phyloP scores from a whole-genome alignment of 768 basidiomycete species.

The Termitomyces bulborhizus region DNA sequence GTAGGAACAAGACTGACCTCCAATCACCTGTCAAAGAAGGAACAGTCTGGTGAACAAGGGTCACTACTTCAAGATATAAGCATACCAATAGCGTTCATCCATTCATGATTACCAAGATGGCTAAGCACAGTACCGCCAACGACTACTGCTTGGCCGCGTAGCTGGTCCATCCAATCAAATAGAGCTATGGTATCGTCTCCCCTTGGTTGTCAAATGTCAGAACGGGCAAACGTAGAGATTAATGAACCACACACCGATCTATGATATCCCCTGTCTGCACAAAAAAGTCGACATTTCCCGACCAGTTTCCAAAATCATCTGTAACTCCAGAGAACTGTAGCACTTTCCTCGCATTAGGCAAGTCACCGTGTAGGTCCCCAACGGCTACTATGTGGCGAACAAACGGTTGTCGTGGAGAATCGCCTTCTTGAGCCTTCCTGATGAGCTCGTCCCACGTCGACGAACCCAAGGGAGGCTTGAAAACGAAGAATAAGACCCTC shows the following conservation, averaged over 20 bases:
- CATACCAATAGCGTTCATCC: slow-evolving; percentile 85
- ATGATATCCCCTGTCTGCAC: slow-evolving; percentile 97
- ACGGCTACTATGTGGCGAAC: slow-evolving; percentile 73
- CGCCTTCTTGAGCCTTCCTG: background rate
- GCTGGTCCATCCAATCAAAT: slow-evolving; percentile 77
- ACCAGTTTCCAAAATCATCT: slow-evolving; percentile 71
- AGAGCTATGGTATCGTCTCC: slow-evolving; percentile 88
- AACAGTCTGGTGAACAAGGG: slow-evolving; percentile 3
- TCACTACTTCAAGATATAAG: slow-evolving; percentile 4
- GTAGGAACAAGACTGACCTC: slow-evolving; percentile 42
- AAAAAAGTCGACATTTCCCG: slow-evolving; percentile 74
- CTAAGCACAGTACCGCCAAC: slow-evolving; percentile 70
- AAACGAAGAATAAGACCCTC: slow-evolving; percentile 4
- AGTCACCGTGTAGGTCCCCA: slow-evolving; percentile 89
- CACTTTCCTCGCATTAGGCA: slow-evolving; percentile 72
- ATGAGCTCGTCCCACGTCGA: slow-evolving; percentile 5
- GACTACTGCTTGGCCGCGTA: slow-evolving; percentile 67
- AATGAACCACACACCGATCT: slow-evolving; percentile 53
- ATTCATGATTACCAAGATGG: slow-evolving; percentile 92
- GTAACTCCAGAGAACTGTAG: slow-evolving; percentile 76
- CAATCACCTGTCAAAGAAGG: slow-evolving; percentile 60
- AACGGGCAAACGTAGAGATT: background rate
- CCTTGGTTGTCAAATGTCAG: slow-evolving; percentile 29
- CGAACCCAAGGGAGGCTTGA: slow-evolving; percentile 12
- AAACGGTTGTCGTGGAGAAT: slow-evolving; percentile 21